phyloP scores from a whole-genome alignment of 2,329 filamentous ascomycete species.

The Claviceps purpurea region DNA sequence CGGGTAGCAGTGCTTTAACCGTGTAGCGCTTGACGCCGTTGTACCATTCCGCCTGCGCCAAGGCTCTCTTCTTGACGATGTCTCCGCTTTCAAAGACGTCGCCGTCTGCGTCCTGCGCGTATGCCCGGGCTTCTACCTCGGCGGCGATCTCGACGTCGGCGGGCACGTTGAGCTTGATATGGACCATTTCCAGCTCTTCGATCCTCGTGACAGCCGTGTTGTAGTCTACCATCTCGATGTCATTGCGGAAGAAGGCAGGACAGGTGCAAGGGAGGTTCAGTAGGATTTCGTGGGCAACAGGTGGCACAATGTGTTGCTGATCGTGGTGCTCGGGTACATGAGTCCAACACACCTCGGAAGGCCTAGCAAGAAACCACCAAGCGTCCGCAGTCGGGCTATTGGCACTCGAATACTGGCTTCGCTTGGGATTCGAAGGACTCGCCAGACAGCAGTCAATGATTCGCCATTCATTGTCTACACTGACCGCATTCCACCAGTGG shows the following conservation, averaged over 20 bases:
- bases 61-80: constrained; percentile 66
- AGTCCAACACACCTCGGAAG: constrained; percentile 86
- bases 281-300: constrained; percentile 72
- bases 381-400: constrained; percentile 59
- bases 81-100: constrained; percentile 92
- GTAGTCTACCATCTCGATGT: constrained; percentile 70
- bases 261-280: constrained; percentile 77
- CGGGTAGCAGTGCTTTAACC: constrained; percentile 80
- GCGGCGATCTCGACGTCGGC: constrained; percentile 83
- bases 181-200: constrained; percentile 86
- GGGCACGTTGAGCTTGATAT: constrained; percentile 78
- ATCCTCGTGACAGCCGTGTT: constrained; percentile 77
- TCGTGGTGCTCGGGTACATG: constrained; percentile 78
- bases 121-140: constrained; percentile 77
- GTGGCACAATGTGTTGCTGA: constrained; percentile 87
- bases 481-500: constrained; percentile 94
- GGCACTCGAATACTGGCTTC: constrained; percentile 62
- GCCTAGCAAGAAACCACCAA: constrained; percentile 90
- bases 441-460: constrained; percentile 91
- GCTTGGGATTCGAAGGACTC: constrained; percentile 75
- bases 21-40: constrained; percentile 80
- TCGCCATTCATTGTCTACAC: constrained; percentile 91
- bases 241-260: constrained; percentile 76
- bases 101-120: constrained; percentile 71
- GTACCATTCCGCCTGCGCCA: constrained; percentile 88